Base-by-base conservation (phyloP, 208 protist genomes). In the Crithidia brevicula region DNA sequence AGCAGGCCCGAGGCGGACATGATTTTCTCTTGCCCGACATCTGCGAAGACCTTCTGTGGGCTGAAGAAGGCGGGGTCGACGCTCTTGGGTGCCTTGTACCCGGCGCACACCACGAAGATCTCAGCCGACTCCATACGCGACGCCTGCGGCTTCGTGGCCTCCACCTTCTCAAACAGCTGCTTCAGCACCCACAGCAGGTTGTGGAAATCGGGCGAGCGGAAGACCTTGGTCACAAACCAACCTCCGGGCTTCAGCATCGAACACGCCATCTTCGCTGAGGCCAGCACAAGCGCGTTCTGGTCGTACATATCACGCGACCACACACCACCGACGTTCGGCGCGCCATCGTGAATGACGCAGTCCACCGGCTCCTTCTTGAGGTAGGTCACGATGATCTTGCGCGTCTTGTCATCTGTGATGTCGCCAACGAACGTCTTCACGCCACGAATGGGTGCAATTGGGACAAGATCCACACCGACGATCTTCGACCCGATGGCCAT, bases 181-280 rank as follows among this genome's bases (percentile, higher is more conserved):
- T 99, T 95, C 46, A 99, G 89, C 50, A 99, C 98, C 93, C 94
- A 99, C 38, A 99, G 71, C 15, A 99, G 88, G 45, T 98, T 92
- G 69, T 98, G 97, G 86, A 99, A 99, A 84, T 99, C 97, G 23
- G 92, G 76, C 11, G 98, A 99, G 40, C 99, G 89, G 89, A 99
- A 99, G 10, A 99, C 97, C 88, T 99, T 99, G n/a, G 98, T 99
- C 0, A 99, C 93, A 78, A 99, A 99, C 83, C 83, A 96, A 42
- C 97, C 97, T 30, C 84, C 86, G 16, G 83, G 67, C 27, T 77
- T 77, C 46, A 99, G 82, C 74, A 99, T 97, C 59, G 98, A 82
- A 43, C 89, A 95, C 13, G 98, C 98, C 77, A 99, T 96, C 81
- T 98, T 98, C 4, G 97, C 79, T 22, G 98, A 89, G 28, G 93